Evolutionary conservation across 139 green algal genomes (phyloP).

Genomic region (Choricystis sp.): DNA sequence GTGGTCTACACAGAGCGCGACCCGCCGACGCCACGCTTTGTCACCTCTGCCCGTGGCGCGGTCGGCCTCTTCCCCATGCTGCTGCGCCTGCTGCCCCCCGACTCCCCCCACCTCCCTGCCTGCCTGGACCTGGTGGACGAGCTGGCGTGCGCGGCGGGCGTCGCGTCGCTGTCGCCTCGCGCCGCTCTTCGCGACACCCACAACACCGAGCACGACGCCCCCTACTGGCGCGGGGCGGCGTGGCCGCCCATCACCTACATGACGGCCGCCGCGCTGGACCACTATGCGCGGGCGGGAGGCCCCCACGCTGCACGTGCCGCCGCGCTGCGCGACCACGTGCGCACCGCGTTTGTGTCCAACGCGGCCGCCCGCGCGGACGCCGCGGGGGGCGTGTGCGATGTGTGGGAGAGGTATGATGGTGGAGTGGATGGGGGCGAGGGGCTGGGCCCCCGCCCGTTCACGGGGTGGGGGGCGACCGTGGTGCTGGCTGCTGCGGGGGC

Average conservation of each 20-base stretch:
- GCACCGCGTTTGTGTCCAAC: not conserved
- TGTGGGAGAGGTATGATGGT: not conserved
- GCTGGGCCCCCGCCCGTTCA: not conserved
- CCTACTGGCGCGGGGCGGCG: constrained; percentile 82
- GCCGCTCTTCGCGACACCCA: constrained; percentile 48
- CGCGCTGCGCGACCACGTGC: not conserved
- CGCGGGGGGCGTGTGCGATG: not conserved
- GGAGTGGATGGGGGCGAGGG: no score
- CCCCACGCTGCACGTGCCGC: not conserved
- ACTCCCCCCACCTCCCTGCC: constrained; percentile 24
- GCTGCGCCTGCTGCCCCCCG: constrained; percentile 55
- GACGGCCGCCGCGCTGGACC: not conserved
- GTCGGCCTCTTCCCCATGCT: constrained; percentile 82
- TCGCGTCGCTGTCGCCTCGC: constrained; percentile 38
- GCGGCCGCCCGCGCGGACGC: no score
- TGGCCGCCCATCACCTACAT: constrained; percentile 97
- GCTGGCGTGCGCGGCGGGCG: constrained; percentile 63
- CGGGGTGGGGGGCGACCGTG: not conserved
- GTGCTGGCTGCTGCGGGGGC: not conserved
- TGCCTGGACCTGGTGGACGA: constrained; percentile 41
- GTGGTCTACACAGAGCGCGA: not conserved
- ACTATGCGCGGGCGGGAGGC: not conserved
- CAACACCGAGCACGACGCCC: constrained; percentile 82
- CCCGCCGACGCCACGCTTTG: not conserved
- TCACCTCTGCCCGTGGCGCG: constrained; percentile 80